Evolutionary conservation across 2,329 filamentous ascomycete genomes (phyloP).

Genomic region (Trichocomaceae sp.): DNA sequence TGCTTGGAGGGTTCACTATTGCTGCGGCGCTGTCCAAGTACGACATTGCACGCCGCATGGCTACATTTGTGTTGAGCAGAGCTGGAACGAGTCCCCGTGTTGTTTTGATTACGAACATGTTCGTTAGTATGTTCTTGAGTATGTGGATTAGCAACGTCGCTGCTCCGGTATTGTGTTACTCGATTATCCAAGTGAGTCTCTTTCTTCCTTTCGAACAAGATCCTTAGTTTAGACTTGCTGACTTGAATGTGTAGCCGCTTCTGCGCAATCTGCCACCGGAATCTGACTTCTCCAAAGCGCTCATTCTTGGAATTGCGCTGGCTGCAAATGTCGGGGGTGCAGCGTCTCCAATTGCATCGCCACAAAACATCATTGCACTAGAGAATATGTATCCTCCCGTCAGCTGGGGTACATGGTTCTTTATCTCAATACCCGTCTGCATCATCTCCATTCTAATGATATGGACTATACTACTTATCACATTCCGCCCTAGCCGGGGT

Average conservation of each 20-base stretch:
- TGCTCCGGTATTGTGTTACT: conserved; percentile 92
- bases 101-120: conserved; percentile 96
- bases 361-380: conserved; percentile 93
- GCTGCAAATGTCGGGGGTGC: conserved; percentile 95
- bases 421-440: conserved; percentile 87
- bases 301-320: conserved; percentile 90
- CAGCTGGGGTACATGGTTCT: conserved; percentile 96
- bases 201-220: neutral
- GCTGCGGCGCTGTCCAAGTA: conserved; percentile 94
- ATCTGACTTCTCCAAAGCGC: conserved; percentile 87
- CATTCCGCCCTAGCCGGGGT: conserved; percentile 77
- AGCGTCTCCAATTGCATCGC: conserved; percentile 92
- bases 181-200: conserved; percentile 74
- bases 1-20: conserved; percentile 92
- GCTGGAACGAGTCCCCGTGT: conserved; percentile 84
- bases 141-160: conserved; percentile 99
- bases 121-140: conserved; percentile 92
- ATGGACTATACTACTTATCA: conserved; percentile 76
- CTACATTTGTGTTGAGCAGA: conserved; percentile 92
- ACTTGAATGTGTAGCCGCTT: conserved; percentile 58
- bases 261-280: conserved; percentile 85
- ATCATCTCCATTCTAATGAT: conserved; percentile 81
- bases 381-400: conserved; percentile 91
- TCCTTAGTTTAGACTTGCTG: conserved; percentile 6
- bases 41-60: conserved; percentile 95